Percentiles rank a stretch among this genome's conserved stretches.
phyloP scores from a whole-genome alignment of 192 early-diverging fungal species.

The Gonapodya sp. region DNA sequence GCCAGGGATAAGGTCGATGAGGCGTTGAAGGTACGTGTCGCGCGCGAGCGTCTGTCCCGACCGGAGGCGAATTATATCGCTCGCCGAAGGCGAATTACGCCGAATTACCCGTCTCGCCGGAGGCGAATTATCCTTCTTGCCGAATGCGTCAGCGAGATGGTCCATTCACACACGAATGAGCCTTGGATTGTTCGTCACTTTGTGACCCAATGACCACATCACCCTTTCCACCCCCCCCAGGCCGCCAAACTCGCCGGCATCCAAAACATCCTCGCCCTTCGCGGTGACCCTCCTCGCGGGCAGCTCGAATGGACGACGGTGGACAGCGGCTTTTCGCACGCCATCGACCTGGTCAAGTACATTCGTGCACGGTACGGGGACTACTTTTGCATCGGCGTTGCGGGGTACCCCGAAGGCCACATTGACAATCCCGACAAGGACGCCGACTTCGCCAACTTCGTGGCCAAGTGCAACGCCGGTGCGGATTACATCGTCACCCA shows the following conservation, averaged over 20 bases:
- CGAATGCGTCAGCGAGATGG: too few species aligned
- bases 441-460: constrained; percentile 68
- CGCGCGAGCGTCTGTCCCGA: background rate
- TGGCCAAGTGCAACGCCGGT: constrained; percentile 83
- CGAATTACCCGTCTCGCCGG: too few species aligned
- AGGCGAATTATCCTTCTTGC: too few species aligned
- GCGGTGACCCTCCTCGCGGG: constrained; percentile 86
- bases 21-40: constrained; percentile 54
- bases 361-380: constrained; percentile 83
- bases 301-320: constrained; percentile 67
- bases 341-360: constrained; percentile 80
- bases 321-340: constrained; percentile 81
- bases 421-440: constrained; percentile 62
- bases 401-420: constrained; percentile 95
- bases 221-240: background rate
- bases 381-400: constrained; percentile 93
- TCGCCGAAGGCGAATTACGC: too few species aligned
- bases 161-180: too few species aligned
- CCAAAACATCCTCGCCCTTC: constrained; percentile 93
- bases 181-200: too few species aligned
- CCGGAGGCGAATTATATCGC: too few species aligned
- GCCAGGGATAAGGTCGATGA: constrained; percentile 75
- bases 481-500: constrained; percentile 92
- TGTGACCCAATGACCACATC: background rate
- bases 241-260: constrained; percentile 85